A percentile compares a stretch with the other conserved stretches of the same genome.
These are phyloP conservation scores for Globisporangium megalacanthum DNA, from an alignment of 352 stramenopile species.

Conservation along the genomic window DNA sequence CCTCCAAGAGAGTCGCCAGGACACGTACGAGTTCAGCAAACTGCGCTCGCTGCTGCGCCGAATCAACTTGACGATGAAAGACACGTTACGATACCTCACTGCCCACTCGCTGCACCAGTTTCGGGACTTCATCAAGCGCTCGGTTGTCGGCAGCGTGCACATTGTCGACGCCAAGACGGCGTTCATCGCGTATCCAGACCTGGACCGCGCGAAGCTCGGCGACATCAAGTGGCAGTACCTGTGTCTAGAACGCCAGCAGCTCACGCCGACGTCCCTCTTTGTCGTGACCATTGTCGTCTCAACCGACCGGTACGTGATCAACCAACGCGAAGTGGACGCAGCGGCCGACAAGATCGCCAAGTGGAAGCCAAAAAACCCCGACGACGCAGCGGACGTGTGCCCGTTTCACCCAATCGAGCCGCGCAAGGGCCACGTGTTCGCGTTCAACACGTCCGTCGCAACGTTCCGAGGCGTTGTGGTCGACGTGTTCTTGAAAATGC, in stretches of 20 bases:
- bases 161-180: constrained; percentile 69
- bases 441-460: constrained; percentile 59
- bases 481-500: constrained; percentile 74
- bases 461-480: constrained; percentile 54
- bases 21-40: constrained; percentile 88
- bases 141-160: constrained; percentile 51
- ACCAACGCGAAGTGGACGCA: constrained; percentile 65
- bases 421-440: constrained; percentile 46
- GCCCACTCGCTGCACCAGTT: constrained; percentile 73
- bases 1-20: constrained; percentile 72
- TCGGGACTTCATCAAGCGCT: constrained; percentile 56
- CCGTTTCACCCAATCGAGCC: constrained; percentile 40
- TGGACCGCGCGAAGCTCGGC: constrained; percentile 53
- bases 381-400: constrained; percentile 60
- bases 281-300: constrained; percentile 67
- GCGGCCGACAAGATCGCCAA: constrained; percentile 34
- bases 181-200: constrained; percentile 60
- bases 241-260: constrained; percentile 60
- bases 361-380: constrained; percentile 65
- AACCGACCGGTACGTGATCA: constrained; percentile 67
- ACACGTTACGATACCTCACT: constrained; percentile 69
- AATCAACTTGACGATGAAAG: constrained; percentile 82
- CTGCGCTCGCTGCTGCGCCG: constrained; percentile 62
- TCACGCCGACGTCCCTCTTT: constrained; percentile 61
- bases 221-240: constrained; percentile 79